Evolutionary conservation across 108 stramenopile species (phyloP).

Genomic region (Mayamaea pseudoterrestris): DNA sequence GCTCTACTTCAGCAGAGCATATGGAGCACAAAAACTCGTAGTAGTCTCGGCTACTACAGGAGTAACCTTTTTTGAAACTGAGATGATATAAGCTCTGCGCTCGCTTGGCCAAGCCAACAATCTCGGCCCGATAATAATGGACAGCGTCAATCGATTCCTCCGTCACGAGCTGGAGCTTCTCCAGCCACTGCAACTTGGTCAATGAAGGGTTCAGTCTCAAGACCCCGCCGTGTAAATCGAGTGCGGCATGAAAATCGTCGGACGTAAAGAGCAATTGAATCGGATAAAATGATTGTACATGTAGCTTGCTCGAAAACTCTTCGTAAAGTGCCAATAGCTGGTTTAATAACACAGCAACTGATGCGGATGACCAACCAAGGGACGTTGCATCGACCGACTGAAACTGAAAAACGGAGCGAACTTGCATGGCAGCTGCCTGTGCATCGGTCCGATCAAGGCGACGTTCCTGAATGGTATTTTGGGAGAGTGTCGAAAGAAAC

Average conservation of each 20-base stretch:
- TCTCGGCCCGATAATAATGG: slow-evolving; percentile 19
- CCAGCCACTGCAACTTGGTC: slow-evolving; percentile 61
- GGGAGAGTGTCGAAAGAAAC: slow-evolving; percentile 28
- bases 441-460: slow-evolving; percentile 51
- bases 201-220: slow-evolving; percentile 46
- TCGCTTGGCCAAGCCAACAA: slow-evolving; percentile 16
- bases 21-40: slow-evolving; percentile 40
- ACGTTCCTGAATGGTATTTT: slow-evolving; percentile 35
- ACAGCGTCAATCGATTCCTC: slow-evolving; percentile 17
- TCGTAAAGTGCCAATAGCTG: slow-evolving; percentile 46
- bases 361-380: slow-evolving; percentile 58
- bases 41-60: slow-evolving; percentile 51
- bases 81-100: slow-evolving; percentile 32
- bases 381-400: slow-evolving; percentile 62
- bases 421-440: slow-evolving; percentile 47
- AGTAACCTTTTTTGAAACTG: slow-evolving; percentile 41
- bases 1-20: too few relatives aligned
- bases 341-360: slow-evolving; percentile 33
- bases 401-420: slow-evolving; percentile 52
- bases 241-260: slow-evolving; percentile 22
- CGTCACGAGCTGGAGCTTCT: slow-evolving; percentile 34
- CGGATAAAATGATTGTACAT: slow-evolving; percentile 69
- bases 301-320: slow-evolving; percentile 32
- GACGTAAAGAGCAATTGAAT: slow-evolving; percentile 42
- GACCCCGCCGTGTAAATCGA: slow-evolving; percentile 52